Evolutionary conservation across 1,139 yeast species (phyloP).

Genomic region (Kluyveromyces sp.): DNA sequence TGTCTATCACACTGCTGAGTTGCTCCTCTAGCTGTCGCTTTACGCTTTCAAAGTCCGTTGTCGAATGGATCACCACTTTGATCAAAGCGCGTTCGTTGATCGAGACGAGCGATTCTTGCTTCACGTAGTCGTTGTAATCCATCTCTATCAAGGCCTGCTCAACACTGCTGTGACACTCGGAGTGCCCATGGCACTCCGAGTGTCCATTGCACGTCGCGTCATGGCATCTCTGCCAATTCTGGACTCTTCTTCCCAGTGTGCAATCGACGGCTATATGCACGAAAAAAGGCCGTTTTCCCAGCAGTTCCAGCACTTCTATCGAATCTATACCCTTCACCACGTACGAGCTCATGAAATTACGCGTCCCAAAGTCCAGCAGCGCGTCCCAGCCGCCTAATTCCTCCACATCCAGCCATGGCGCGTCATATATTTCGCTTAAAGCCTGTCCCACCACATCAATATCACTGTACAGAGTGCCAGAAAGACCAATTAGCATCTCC

Average conservation of each 20-base stretch:
- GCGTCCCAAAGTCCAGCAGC: constrained; percentile 59
- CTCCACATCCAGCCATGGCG: constrained; percentile 26
- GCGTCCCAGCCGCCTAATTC: constrained; percentile 36
- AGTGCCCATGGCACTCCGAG: constrained; percentile 4
- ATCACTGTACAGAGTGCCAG: constrained; percentile 26
- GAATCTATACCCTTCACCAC: constrained; percentile 51
- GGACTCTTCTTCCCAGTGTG: constrained; percentile 50
- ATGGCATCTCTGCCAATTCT: no score
- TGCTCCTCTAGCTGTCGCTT: constrained; percentile 47
- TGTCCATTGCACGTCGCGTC: no score
- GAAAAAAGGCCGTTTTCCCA: constrained; percentile 77
- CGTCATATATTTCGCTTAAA: constrained; percentile 18
- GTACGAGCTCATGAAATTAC: constrained; percentile 57
- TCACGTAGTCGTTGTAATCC: constrained; percentile 17
- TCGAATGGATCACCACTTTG: constrained; percentile 50
- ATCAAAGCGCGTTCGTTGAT: constrained; percentile 43
- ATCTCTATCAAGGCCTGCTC: constrained; percentile 13
- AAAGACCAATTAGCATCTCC: constrained; percentile 25
- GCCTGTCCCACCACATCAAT: constrained; percentile 17
- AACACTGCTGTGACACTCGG: constrained; percentile 4
- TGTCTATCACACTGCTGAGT: constrained; percentile 45
- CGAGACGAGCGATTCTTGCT: constrained; percentile 35
- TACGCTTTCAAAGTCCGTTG: constrained; percentile 44
- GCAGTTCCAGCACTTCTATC: constrained; percentile 39
- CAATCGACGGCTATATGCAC: constrained; percentile 77